phyloP scores from a whole-genome alignment of 2,329 filamentous ascomycete species.

The Graphiopsis chlorocephala region DNA sequence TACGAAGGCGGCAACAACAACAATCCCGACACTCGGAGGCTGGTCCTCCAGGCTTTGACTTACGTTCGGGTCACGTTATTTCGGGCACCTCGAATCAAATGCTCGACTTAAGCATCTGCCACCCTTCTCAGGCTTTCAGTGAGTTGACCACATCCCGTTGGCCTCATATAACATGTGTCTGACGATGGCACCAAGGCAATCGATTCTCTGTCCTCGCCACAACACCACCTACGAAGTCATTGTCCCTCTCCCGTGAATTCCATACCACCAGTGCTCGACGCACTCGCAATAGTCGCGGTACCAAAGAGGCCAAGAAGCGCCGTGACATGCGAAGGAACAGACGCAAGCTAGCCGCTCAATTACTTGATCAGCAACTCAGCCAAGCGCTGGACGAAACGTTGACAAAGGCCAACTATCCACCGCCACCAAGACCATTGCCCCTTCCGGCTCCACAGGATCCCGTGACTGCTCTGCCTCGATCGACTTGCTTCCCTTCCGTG shows the following conservation, averaged over 20 bases:
- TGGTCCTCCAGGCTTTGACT: constrained; percentile 17
- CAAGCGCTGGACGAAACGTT: constrained; percentile 29
- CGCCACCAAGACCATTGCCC: constrained; percentile 12
- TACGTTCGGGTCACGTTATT: not conserved
- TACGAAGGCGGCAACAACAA: constrained; percentile 19
- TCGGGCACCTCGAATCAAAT: not conserved
- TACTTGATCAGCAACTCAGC: constrained; percentile 31
- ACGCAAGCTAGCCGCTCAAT: constrained; percentile 28
- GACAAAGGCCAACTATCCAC: constrained; percentile 21
- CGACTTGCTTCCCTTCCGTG: constrained; percentile 14
- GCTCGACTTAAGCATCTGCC: constrained; percentile 31
- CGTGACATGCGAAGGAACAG: constrained; percentile 28
- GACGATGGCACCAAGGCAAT: constrained; percentile 22
- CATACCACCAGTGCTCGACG: constrained; percentile 22
- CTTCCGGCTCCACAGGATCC: constrained; percentile 5
- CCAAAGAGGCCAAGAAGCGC: constrained; percentile 32
- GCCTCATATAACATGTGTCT: not conserved
- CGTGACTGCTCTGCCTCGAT: not conserved
- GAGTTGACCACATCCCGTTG: not conserved
- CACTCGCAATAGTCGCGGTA: constrained; percentile 28
- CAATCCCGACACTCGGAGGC: constrained; percentile 16
- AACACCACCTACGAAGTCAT: constrained; percentile 12
- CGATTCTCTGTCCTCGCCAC: constrained; percentile 28
- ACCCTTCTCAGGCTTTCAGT: constrained; percentile 23
- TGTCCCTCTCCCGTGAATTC: constrained; percentile 17